Percentiles rank a stretch among this genome's conserved stretches.
Evolutionary conservation across 2,329 filamentous ascomycete species (phyloP).

Genomic region (Blumeriella jaapii): DNA sequence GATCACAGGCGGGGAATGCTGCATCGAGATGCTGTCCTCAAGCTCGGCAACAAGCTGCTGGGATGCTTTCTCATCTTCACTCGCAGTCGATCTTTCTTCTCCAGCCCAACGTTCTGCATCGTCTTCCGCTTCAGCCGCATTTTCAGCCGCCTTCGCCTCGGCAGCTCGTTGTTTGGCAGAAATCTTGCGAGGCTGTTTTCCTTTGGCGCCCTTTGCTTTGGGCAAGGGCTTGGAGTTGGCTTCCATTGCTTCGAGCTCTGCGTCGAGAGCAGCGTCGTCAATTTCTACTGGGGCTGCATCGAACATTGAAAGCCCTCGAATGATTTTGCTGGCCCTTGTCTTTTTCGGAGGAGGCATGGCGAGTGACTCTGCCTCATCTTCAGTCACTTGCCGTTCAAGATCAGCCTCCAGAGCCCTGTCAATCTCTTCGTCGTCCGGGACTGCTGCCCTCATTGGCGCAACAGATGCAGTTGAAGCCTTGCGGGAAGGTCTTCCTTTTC

Average conservation of each 20-base stretch:
- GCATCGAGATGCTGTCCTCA: conserved; percentile 20
- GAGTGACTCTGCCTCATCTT: conserved; percentile 35
- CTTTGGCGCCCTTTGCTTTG: conserved; percentile 23
- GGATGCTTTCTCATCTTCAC: conserved; percentile 14
- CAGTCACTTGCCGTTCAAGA: conserved; percentile 43
- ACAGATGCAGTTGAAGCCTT: conserved; percentile 38
- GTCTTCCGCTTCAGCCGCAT: conserved; percentile 13
- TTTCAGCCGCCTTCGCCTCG: conserved; percentile 19
- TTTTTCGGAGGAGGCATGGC: conserved; percentile 8
- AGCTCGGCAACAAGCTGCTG: conserved; percentile 16
- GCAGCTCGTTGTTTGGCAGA: conserved; percentile 25
- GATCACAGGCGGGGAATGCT: conserved; percentile 16
- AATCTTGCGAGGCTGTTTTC: conserved; percentile 22
- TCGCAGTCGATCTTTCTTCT: conserved; percentile 7
- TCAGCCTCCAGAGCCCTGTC: conserved; percentile 55
- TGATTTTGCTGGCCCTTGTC: conserved; percentile 11
- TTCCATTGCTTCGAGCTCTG: conserved; percentile 24
- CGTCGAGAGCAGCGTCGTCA: conserved; percentile 24
- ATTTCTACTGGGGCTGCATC: conserved; percentile 15
- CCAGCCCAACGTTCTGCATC: conserved; percentile 12
- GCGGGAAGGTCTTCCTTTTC: conserved; percentile 37
- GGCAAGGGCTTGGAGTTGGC: conserved; percentile 20
- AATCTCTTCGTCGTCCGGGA: conserved; percentile 52
- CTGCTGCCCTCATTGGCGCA: conserved; percentile 33
- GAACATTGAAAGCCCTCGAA: conserved; percentile 20